A percentile compares a stretch with the other conserved stretches of the same genome.
These are phyloP conservation scores for Didymella keratinophila DNA, from an alignment of 2,329 filamentous ascomycete species.

Conservation along the genomic window DNA sequence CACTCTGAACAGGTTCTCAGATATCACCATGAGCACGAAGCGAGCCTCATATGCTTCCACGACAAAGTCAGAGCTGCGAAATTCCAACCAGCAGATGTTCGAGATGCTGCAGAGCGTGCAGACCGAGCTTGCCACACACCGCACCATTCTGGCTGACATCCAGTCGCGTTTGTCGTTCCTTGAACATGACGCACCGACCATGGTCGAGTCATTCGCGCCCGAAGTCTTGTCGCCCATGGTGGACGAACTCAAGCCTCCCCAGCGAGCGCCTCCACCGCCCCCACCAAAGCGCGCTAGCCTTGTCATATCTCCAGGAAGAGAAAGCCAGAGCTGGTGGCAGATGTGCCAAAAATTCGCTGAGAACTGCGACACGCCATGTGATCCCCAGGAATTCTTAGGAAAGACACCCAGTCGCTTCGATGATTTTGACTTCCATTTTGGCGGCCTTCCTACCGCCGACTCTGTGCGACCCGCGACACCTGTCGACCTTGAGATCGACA, in stretches of 20 bases:
- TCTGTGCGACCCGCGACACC: conserved; percentile 24
- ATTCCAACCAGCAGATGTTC: conserved; percentile 37
- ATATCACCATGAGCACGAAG: conserved; percentile 25
- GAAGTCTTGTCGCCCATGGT: conserved; percentile 15
- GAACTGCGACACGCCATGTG: conserved; percentile 38
- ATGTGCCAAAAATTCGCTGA: conserved; percentile 38
- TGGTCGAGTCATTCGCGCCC: conserved; percentile 18
- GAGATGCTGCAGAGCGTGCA: conserved; percentile 43
- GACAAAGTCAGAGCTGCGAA: conserved; percentile 36
- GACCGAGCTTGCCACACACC: conserved; percentile 36
- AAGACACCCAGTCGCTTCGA: conserved; percentile 37
- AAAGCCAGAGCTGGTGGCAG: conserved; percentile 35
- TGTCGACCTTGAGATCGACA: conserved; percentile 18
- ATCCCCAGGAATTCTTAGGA: conserved; percentile 35
- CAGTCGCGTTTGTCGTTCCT: conserved; percentile 40
- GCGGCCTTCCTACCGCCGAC: conserved; percentile 19
- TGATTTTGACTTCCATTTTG: conserved; percentile 40
- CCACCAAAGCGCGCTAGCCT: conserved; percentile 13
- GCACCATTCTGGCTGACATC: conserved; percentile 39
- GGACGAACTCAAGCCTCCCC: conserved; percentile 24
- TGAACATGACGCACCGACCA: conserved; percentile 29
- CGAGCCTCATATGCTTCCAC: conserved; percentile 34
- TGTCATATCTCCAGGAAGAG: conserved; percentile 5
- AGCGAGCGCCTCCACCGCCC: conserved; percentile 11
- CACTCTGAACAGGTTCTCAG: conserved; percentile 17